Conservation (phyloP, 129 eudicot species). For the Ambrosia artemisiifolia region DNA sequence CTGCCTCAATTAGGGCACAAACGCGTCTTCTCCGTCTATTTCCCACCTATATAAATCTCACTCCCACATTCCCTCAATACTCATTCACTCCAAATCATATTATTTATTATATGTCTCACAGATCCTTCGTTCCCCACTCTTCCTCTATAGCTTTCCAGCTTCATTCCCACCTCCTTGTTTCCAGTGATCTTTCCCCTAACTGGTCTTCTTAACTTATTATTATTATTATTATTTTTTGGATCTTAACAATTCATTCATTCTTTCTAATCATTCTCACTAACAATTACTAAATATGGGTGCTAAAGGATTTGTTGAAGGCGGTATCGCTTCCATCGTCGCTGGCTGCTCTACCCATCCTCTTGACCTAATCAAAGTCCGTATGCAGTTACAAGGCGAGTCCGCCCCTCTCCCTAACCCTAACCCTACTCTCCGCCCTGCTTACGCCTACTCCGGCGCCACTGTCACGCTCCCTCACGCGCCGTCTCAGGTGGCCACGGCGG, state of each 20-base stretch:
- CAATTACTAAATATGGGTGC: constrained; percentile 33
- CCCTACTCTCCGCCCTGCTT: constrained; percentile 19
- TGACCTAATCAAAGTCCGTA: constrained; percentile 72
- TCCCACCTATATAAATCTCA: constrained; percentile 22
- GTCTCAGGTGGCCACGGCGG: constrained; percentile 13
- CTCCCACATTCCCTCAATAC: neutral
- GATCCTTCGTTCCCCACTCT: constrained; percentile 36
- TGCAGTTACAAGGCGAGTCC: constrained; percentile 78
- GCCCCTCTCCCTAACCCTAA: constrained; percentile 9
- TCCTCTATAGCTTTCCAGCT: constrained; percentile 39
- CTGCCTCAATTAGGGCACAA: constrained; percentile 4
- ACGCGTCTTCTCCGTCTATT: neutral
- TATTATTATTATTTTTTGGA: neutral
- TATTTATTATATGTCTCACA: constrained; percentile 33
- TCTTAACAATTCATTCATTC: neutral
- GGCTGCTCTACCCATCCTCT: constrained; percentile 81
- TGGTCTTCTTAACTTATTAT: constrained; percentile 7
- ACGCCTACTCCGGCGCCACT: constrained; percentile 33
- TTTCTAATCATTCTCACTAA: neutral
- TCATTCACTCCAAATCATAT: neutral
- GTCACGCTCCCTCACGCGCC: constrained; percentile 15
- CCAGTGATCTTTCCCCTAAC: constrained; percentile 34
- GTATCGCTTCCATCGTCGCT: constrained; percentile 66
- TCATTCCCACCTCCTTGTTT: constrained; percentile 43
- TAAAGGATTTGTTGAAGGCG: constrained; percentile 69